Base-by-base conservation (phyloP, 305 asterid species). In the Fraxinus xanthoxyloides region DNA sequence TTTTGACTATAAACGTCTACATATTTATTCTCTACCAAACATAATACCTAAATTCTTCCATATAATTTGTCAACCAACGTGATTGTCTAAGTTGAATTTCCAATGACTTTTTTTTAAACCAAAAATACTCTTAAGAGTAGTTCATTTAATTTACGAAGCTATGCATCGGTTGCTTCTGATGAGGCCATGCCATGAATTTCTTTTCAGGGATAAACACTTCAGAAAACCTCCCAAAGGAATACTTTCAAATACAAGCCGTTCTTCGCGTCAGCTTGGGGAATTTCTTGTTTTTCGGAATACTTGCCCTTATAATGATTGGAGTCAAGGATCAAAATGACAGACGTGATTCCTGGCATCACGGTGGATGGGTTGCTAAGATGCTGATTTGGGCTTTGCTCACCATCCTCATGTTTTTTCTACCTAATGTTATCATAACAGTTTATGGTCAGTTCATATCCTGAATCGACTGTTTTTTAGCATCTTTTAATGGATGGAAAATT, bases 231-330 rank as follows among this genome's bases (percentile, higher is more conserved):
- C 75, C 97, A 9, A 85, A 93, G 9, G 97, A 92, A 88, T 95
- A 91, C 93, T 95, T 84, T 84, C 96, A 95, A 85, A 81, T 91
- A 76, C 97, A 95, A 86, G 97, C 97, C 2, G 98, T 95, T 84
- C 97, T 95, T 81, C 98, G 99, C 76, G 98, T 93, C 80, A 92
- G 98, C 95, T 80, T 95, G 88, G 98, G 97, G 87, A 95, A 92
- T 85, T 95, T 90, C 91, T 85, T 95, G 89, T 94, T 95, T 87
- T 95, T 95, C 65, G 97, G 88, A 72, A 72, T 91, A 83, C 91
- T 94, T 67, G 90, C 99, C 70, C 87, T 94, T 77, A 77, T 93
- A 81, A 95, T 95, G 99, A 92, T 95, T 51, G 97, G 98, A 7
- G 84, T 95, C 74, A 95, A 95, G 84, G 94, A 93, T 89, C 98